These are phyloP conservation scores for Fusarium sp. DNA, from an alignment of 2,329 filamentous ascomycete genomes.

Conservation along the genomic window DNA sequence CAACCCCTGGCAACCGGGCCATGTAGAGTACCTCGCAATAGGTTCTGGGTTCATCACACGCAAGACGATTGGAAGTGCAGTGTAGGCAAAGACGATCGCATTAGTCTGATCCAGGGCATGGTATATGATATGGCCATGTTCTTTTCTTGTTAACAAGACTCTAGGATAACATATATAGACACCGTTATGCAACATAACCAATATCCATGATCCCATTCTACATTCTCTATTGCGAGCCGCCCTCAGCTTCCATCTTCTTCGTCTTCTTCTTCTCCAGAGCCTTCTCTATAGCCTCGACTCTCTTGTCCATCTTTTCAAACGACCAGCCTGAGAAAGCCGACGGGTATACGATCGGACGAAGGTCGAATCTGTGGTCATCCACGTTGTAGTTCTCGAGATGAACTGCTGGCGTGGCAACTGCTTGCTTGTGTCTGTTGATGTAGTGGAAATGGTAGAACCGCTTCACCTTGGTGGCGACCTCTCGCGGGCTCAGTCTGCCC, in stretches of 20 bases:
- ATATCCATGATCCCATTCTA: neutral
- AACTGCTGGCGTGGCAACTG: conserved; percentile 22
- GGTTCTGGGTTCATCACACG: too few relatives aligned
- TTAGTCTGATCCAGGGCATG: too few relatives aligned
- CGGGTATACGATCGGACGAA: conserved; percentile 45
- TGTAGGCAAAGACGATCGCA: too few relatives aligned
- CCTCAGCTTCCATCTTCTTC: conserved; percentile 8
- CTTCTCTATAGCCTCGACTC: conserved; percentile 48
- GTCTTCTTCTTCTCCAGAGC: conserved; percentile 14
- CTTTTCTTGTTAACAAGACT: too few relatives aligned
- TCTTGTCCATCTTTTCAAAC: conserved; percentile 54
- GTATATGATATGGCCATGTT: too few relatives aligned
- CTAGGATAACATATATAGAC: too few relatives aligned
- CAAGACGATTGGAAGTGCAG: too few relatives aligned
- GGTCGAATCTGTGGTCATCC: conserved; percentile 45
- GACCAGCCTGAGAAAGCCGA: conserved; percentile 47
- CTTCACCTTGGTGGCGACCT: conserved; percentile 45
- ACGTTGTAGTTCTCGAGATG: conserved; percentile 31
- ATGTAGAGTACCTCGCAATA: too few relatives aligned
- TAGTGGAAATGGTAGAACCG: conserved; percentile 50
- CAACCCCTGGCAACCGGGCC: too few relatives aligned
- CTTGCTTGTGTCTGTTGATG: conserved; percentile 23
- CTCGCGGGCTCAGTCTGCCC: conserved; percentile 48
- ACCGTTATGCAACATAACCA: too few relatives aligned
- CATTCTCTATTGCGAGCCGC: neutral